A percentile compares a stretch with the other conserved stretches of the same genome.
phyloP scores from a whole-genome alignment of 441 rosid species.

The Mallotus japonicus region DNA sequence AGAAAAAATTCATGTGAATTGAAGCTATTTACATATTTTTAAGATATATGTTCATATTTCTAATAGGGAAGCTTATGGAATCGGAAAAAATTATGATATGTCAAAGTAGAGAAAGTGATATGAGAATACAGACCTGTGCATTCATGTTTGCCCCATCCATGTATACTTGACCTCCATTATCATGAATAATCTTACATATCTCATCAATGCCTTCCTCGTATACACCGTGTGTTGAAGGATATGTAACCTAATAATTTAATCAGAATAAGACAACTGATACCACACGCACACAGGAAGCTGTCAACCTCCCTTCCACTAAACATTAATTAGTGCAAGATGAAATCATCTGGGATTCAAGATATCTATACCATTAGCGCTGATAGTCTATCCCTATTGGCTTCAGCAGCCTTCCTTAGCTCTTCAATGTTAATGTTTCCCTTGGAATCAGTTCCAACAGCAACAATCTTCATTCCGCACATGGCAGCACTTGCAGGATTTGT shows the following conservation, averaged over 20 bases:
- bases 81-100: neutral
- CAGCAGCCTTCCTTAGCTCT: conserved; percentile 87
- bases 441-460: conserved; percentile 89
- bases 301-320: neutral
- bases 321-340: neutral
- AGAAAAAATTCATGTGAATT: neutral
- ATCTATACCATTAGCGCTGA: conserved; percentile 81
- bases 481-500: conserved; percentile 99
- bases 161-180: conserved; percentile 95
- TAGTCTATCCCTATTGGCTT: conserved; percentile 77
- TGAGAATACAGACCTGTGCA: conserved; percentile 62
- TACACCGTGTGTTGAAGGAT: conserved; percentile 96
- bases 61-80: neutral
- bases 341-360: conserved; percentile 12
- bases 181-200: conserved; percentile 88
- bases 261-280: conserved; percentile 10
- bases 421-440: conserved; percentile 94
- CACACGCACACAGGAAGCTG: conserved; percentile 6
- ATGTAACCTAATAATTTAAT: conserved; percentile 62
- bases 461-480: conserved; percentile 98
- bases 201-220: conserved; percentile 95
- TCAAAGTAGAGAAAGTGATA: conserved; percentile 7
- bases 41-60: neutral
- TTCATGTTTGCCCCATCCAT: conserved; percentile 99
- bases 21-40: neutral